Evolutionary conservation across 345 rosid species (phyloP).

Genomic region (Lepidium africanum): DNA sequence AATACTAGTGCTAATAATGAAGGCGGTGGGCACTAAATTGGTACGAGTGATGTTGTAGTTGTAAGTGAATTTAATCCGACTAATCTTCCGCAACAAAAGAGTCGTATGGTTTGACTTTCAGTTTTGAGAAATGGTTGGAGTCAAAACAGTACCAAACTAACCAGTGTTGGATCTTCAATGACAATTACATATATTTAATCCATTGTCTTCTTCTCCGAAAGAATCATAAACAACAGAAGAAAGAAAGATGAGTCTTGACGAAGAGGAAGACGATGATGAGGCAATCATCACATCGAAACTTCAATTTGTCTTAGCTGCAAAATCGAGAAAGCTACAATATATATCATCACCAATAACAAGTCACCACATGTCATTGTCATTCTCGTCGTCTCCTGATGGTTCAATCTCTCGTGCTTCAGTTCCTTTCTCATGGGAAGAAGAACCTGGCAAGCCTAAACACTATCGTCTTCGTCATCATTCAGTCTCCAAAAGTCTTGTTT

Average conservation of each 20-base stretch:
- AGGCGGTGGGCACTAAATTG: too few species aligned
- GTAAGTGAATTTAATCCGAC: constrained; percentile 1
- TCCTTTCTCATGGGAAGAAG: constrained; percentile 82
- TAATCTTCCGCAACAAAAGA: constrained; percentile 19
- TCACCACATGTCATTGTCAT: not conserved
- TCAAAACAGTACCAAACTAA: not conserved
- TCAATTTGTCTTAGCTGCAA: constrained; percentile 23
- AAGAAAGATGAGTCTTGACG: constrained; percentile 11
- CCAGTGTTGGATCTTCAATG: not conserved
- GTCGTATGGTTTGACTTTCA: constrained; percentile 19
- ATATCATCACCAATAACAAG: constrained; percentile 33
- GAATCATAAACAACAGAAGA: not conserved
- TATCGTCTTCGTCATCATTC: constrained; percentile 14
- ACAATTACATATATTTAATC: constrained; percentile 2
- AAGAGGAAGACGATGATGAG: constrained; percentile 16
- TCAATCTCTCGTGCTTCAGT: constrained; percentile 54
- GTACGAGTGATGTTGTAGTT: not conserved
- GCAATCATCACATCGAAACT: constrained; percentile 28
- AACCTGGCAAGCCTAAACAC: constrained; percentile 74
- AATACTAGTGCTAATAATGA: too few species aligned
- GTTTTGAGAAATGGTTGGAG: not conserved
- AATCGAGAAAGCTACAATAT: constrained; percentile 6
- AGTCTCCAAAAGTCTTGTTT: constrained; percentile 33
- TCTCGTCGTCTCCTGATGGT: constrained; percentile 31
- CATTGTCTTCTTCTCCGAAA: not conserved